Percentiles rank a stretch among this genome's conserved stretches.
Conservation (phyloP, 306 rosid genomes). For the Senna siamea region DNA sequence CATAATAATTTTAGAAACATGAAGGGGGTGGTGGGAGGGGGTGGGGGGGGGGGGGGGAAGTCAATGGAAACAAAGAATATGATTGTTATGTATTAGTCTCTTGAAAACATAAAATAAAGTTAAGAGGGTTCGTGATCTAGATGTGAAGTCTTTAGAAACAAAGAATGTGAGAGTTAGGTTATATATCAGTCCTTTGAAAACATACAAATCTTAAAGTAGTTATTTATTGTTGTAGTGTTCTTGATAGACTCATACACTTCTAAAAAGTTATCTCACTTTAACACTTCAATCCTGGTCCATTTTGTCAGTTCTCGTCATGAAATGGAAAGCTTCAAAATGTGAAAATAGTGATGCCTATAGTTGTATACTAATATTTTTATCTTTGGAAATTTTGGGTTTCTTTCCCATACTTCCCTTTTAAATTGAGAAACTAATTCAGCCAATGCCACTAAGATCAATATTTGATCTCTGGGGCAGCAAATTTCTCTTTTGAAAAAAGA, state of each 20-base stretch:
- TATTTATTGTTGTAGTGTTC: conserved; percentile 8
- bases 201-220: conserved; percentile 11
- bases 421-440: not conserved
- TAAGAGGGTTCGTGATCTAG: not conserved
- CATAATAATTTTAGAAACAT: conserved; percentile 7
- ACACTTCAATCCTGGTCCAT: conserved; percentile 22
- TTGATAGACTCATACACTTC: not conserved
- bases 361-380: no score
- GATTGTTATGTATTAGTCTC: not conserved
- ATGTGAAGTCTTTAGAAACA: not conserved
- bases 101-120: not conserved
- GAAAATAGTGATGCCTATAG: not conserved
- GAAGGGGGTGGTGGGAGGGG: not conserved
- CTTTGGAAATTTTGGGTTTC: not conserved
- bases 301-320: conserved; percentile 17
- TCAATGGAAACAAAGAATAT: conserved; percentile 17
- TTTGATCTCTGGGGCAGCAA: not conserved
- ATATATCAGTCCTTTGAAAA: not conserved
- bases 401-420: not conserved
- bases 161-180: not conserved
- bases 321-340: not conserved
- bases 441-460: not conserved
- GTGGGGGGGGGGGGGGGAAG: not conserved
- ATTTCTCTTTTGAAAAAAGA: no score
- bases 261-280: not conserved